Conservation (phyloP, 768 basidiomycete genomes). For the Pulveroboletus sp. region DNA sequence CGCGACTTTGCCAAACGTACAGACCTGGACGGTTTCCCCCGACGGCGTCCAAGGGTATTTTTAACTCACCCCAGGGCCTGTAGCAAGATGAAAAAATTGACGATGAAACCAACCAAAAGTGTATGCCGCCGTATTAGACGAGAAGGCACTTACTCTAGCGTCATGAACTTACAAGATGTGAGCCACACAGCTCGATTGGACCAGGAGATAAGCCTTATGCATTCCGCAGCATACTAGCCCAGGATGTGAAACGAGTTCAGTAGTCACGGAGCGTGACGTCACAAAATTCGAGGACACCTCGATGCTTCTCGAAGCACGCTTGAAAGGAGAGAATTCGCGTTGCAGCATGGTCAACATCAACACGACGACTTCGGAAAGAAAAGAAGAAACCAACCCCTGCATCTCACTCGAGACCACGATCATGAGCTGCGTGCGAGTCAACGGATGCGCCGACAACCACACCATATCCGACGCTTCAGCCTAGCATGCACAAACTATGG, state of each 20-base stretch:
- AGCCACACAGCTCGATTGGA: background rate
- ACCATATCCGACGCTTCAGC: slow-evolving; percentile 47
- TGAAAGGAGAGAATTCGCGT: slow-evolving; percentile 43
- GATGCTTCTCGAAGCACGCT: slow-evolving; percentile 46
- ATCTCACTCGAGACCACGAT: background rate
- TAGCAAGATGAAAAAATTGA: background rate
- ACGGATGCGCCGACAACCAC: slow-evolving; percentile 42
- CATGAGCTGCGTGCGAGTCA: background rate
- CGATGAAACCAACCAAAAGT: slow-evolving; percentile 34
- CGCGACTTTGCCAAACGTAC: slow-evolving; percentile 51
- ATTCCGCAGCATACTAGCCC: slow-evolving; percentile 51
- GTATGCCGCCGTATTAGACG: slow-evolving; percentile 51
- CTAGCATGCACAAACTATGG: slow-evolving; percentile 19
- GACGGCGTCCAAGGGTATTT: slow-evolving; percentile 32
- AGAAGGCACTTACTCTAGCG: slow-evolving; percentile 49
- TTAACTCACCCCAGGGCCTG: slow-evolving; percentile 42
- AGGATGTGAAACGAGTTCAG: slow-evolving; percentile 29
- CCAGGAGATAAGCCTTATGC: slow-evolving; percentile 21
- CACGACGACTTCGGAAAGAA: slow-evolving; percentile 46
- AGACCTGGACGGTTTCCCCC: slow-evolving; percentile 53
- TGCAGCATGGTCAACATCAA: slow-evolving; percentile 43
- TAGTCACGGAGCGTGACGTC: background rate
- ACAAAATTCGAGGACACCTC: slow-evolving; percentile 30
- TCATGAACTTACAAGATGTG: background rate
- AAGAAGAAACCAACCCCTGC: slow-evolving; percentile 52